Conservation (phyloP, 1,139 yeast genomes). For the Taiozyma onychis region DNA sequence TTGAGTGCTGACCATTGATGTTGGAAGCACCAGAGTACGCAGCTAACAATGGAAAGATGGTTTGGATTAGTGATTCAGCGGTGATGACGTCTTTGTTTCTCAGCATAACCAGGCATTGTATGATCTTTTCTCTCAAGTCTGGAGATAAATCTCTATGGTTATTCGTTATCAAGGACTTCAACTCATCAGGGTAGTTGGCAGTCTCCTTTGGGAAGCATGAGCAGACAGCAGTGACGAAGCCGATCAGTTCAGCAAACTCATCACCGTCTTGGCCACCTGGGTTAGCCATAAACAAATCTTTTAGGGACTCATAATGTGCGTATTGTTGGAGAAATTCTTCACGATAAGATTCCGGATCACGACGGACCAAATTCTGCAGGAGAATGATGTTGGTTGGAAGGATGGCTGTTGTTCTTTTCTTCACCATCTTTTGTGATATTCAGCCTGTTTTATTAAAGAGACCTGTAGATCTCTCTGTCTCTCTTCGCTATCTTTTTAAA, state of each 20-base stretch:
- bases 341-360: constrained; percentile 90
- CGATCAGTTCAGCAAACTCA: constrained; percentile 79
- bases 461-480: no score
- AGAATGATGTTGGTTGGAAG: constrained; percentile 88
- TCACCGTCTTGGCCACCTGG: constrained; percentile 57
- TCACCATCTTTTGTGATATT: constrained; percentile 49
- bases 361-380: constrained; percentile 83
- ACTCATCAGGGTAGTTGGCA: constrained; percentile 72
- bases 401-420: constrained; percentile 84
- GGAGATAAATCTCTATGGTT: constrained; percentile 82
- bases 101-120: constrained; percentile 83
- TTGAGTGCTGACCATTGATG: constrained; percentile 67
- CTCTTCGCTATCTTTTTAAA: background rate
- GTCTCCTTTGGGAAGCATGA: constrained; percentile 88
- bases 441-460: no score
- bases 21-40: constrained; percentile 47
- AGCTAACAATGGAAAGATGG: constrained; percentile 78
- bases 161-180: constrained; percentile 58
- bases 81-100: constrained; percentile 80
- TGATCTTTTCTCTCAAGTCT: constrained; percentile 84
- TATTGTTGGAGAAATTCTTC: constrained; percentile 93
- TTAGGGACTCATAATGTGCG: constrained; percentile 82
- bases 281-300: constrained; percentile 67
- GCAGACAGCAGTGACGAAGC: constrained; percentile 90
- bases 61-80: constrained; percentile 76